These are phyloP conservation scores for Geosmithia flava DNA, from an alignment of 2,329 filamentous ascomycete genomes.

Conservation along the genomic window DNA sequence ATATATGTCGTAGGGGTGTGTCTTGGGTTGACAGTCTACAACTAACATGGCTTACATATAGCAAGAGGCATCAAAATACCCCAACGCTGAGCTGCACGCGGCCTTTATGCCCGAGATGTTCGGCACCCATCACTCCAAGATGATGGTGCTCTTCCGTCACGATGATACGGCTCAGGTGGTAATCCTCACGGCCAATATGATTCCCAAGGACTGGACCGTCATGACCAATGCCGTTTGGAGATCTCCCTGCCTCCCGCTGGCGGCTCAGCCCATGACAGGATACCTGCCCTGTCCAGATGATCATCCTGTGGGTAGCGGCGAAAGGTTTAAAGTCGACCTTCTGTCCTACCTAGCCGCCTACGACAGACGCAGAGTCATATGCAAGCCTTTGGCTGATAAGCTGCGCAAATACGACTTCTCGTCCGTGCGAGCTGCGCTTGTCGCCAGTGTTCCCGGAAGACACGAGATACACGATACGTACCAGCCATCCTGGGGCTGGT, in stretches of 20 bases:
- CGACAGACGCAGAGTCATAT: conserved; percentile 41
- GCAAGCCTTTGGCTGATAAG: conserved; percentile 39
- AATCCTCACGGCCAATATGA: conserved; percentile 88
- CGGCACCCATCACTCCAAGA: conserved; percentile 78
- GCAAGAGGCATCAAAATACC: conserved; percentile 47
- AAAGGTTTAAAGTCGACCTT: conserved; percentile 64
- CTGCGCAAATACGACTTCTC: conserved; percentile 58
- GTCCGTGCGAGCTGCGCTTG: conserved; percentile 52
- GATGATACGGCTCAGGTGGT: conserved; percentile 67
- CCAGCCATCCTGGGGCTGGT: conserved; percentile 66
- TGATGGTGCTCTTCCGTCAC: conserved; percentile 71
- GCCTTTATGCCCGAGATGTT: conserved; percentile 77
- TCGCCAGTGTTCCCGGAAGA: conserved; percentile 68
- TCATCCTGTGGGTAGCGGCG: conserved; percentile 40
- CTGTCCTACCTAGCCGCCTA: conserved; percentile 63
- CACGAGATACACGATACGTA: conserved; percentile 35
- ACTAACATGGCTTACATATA: conserved; percentile 16
- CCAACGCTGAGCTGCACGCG: conserved; percentile 57
- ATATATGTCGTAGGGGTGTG: not conserved
- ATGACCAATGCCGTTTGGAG: conserved; percentile 79
- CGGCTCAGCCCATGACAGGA: not conserved
- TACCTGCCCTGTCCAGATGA: not conserved
- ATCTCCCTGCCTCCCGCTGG: conserved; percentile 53
- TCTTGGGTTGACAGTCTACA: not conserved
- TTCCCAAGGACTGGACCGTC: conserved; percentile 74